phyloP scores from a whole-genome alignment of 331 rosid genomes.

The Quercus lobata region DNA sequence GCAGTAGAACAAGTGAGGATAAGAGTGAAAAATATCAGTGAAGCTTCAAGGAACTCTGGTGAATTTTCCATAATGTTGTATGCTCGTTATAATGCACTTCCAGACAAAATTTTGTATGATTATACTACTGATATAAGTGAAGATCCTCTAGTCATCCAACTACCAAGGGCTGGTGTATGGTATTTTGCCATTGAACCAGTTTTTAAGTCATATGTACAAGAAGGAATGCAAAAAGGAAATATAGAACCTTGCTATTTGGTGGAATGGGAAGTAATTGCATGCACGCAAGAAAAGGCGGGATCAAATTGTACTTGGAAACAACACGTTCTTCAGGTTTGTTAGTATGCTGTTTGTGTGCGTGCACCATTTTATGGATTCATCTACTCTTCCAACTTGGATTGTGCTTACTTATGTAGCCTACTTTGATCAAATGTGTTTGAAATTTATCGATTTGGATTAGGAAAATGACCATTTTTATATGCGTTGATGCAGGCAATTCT shows the following conservation, averaged over 20 bases:
- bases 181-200: neutral
- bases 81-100: constrained; percentile 2
- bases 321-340: neutral
- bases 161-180: neutral
- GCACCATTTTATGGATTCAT: too few species aligned
- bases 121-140: neutral
- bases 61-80: neutral
- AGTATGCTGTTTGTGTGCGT: too few species aligned
- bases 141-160: neutral
- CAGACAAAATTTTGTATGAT: constrained; percentile 1
- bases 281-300: neutral
- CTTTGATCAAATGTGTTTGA: too few species aligned
- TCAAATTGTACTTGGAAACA: neutral
- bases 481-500: neutral
- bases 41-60: too few species aligned
- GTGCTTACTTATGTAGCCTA: too few species aligned
- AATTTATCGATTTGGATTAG: too few species aligned
- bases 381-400: too few species aligned
- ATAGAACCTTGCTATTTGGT: neutral
- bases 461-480: too few species aligned
- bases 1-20: neutral
- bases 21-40: neutral
- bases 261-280: neutral
- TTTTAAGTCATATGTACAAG: neutral
- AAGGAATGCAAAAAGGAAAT: neutral